These are phyloP conservation scores for Camellia oleifera DNA, from an alignment of 179 eudicot genomes.

Conservation along the genomic window DNA sequence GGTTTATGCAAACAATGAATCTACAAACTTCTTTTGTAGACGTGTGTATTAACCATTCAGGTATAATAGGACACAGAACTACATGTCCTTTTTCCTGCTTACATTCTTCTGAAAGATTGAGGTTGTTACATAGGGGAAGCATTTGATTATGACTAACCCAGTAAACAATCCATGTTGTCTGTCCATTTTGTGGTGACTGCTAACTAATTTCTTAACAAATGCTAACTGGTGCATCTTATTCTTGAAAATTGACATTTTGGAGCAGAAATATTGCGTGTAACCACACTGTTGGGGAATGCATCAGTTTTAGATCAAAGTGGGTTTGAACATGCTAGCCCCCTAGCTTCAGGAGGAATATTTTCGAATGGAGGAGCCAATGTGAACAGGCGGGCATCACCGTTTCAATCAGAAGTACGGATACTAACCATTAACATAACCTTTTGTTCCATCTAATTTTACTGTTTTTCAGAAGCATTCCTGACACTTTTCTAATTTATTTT, in stretches of 20 bases:
- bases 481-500: slow-evolving; percentile 9
- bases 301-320: slow-evolving; percentile 98
- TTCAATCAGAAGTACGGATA: slow-evolving; percentile 99
- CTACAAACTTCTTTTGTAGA: neutral
- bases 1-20: neutral
- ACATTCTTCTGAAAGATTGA: slow-evolving; percentile 1
- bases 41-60: neutral
- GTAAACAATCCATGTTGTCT: slow-evolving; percentile 30
- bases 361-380: slow-evolving; percentile 86
- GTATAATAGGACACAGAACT: neutral
- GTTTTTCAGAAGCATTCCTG: slow-evolving; percentile 46
- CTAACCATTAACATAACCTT: slow-evolving; percentile 96
- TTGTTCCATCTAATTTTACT: slow-evolving; percentile 64
- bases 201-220: slow-evolving; percentile 60
- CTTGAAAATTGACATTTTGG: slow-evolving; percentile 93
- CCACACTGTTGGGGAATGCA: slow-evolving; percentile 98
- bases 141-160: slow-evolving; percentile 30
- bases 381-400: slow-evolving; percentile 98
- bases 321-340: slow-evolving; percentile 98
- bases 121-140: slow-evolving; percentile 13
- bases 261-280: slow-evolving; percentile 99
- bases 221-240: slow-evolving; percentile 98
- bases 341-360: slow-evolving; percentile 96
- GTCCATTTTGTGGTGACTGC: slow-evolving; percentile 70
- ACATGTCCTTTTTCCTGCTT: neutral